These are phyloP conservation scores for Paecilomyces fulvus DNA, from an alignment of 2,329 filamentous ascomycete species.

Conservation along the genomic window DNA sequence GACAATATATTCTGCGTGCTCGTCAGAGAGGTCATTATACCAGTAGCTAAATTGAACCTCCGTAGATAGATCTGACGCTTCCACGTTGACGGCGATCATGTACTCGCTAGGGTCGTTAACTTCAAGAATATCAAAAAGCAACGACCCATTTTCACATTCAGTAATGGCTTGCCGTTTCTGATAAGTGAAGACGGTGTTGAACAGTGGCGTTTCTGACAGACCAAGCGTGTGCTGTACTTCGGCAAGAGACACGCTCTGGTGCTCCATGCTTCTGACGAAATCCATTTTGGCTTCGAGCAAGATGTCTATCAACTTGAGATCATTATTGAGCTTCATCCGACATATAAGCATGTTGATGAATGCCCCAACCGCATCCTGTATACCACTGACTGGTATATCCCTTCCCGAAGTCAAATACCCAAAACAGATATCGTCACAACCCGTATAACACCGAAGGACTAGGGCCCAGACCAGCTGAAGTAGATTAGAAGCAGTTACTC, in stretches of 20 bases:
- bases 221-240: constrained; percentile 19
- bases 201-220: constrained; percentile 15
- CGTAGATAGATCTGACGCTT: constrained; percentile 24
- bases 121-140: constrained; percentile 4
- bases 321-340: constrained; percentile 18
- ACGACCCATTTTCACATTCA: background rate
- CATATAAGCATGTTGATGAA: constrained; percentile 15
- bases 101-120: constrained; percentile 9
- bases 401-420: constrained; percentile 33
- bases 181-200: constrained; percentile 25
- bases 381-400: constrained; percentile 26
- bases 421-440: constrained; percentile 38
- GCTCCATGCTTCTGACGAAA: constrained; percentile 10
- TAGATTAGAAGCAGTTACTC: constrained; percentile 14
- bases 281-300: constrained; percentile 15
- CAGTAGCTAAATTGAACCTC: constrained; percentile 46
- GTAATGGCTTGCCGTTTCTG: constrained; percentile 4
- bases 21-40: constrained; percentile 41
- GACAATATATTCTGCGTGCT: constrained; percentile 21
- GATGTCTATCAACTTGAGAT: constrained; percentile 12
- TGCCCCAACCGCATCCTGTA: constrained; percentile 28
- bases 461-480: constrained; percentile 39
- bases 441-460: constrained; percentile 35
- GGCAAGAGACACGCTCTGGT: constrained; percentile 12
- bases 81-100: constrained; percentile 20